Base-by-base conservation (phyloP, 1,284 basidiomycete species). In the Fistulinella staudtii region DNA sequence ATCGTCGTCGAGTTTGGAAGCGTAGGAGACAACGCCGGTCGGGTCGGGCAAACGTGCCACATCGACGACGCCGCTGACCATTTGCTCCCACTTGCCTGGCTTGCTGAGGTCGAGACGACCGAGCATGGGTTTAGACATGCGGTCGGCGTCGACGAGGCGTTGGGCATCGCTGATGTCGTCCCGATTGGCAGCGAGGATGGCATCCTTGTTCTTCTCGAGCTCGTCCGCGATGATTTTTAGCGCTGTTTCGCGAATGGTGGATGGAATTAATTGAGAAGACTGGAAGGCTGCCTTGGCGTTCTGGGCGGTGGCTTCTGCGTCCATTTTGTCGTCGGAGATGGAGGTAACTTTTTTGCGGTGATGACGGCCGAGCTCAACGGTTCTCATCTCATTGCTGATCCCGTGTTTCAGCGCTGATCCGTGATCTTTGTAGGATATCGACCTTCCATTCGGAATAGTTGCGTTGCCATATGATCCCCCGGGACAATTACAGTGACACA, bases 31-130 rank as follows among this genome's bases (percentile, higher is more conserved):
- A 25, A 78, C 71, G 7, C 93, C 95, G 3, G 85, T 90, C 2
- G 96, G 95, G 61, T 93, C 89, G 0, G 86, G 83, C 9, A 99
- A 78, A 4, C 70, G 64, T 6, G 90, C 91, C 7, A 99, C 94
- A 57, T 97, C 93, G 9, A 76, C 64, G 30, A 99, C 77, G 14
- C 95, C 95, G 51, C 92, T 82, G 5, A 99, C 74, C 87, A 98
- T 95, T 0, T 85, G 79, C 33, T 91, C 85, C 89, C 92, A 99
- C 68, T 99, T 99, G 54, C 92, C 90, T 11, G 84, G 75, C 45
- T 79, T 80, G 44, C 77, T 77, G 10, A 99, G 77, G 63, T 98
- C 93, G 15, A 99, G 74, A 11, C 96, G 82, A 37, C 87, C 89
- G 14, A 95, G 71, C 37, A 99, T 71, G 1, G 93, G 81, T 2